Evolutionary conservation across 2,329 filamentous ascomycete genomes (phyloP).

Genomic region (Monilinia fructicola): DNA sequence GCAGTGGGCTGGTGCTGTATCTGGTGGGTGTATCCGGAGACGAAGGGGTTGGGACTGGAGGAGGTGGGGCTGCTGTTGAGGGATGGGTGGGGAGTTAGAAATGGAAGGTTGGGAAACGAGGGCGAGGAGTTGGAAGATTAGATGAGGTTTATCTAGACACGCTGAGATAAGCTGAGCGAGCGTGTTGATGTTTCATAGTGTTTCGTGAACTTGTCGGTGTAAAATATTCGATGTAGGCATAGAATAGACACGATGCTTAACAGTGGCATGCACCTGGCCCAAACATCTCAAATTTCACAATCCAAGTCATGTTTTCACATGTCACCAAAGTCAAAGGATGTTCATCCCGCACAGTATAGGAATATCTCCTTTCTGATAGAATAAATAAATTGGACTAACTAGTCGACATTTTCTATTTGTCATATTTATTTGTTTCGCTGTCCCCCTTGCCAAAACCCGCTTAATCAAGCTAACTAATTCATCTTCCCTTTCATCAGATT

Average conservation of each 20-base stretch:
- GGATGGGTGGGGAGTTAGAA: conserved; percentile 68
- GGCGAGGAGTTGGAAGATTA: not conserved
- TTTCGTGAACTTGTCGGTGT: not conserved
- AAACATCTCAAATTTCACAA: not conserved
- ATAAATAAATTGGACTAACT: not conserved
- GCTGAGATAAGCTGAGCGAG: no score
- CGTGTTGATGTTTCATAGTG: not conserved
- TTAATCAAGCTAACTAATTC: not conserved
- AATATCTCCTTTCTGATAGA: not conserved
- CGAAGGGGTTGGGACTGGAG: conserved; percentile 76
- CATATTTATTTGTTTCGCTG: not conserved
- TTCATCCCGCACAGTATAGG: not conserved
- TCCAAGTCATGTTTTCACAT: not conserved
- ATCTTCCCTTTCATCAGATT: not conserved
- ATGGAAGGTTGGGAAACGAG: conserved; percentile 41
- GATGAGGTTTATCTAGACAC: not conserved
- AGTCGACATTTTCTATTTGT: not conserved
- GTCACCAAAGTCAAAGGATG: not conserved
- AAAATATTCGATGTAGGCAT: not conserved
- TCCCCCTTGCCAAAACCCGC: not conserved
- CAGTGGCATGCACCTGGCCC: not conserved
- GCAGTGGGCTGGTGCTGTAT: conserved; percentile 64
- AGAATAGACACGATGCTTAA: not conserved
- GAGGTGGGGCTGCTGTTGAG: conserved; percentile 72
- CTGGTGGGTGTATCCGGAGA: conserved; percentile 82